phyloP scores from a whole-genome alignment of 2,329 filamentous ascomycete species.

The Sporothrix globosa region DNA sequence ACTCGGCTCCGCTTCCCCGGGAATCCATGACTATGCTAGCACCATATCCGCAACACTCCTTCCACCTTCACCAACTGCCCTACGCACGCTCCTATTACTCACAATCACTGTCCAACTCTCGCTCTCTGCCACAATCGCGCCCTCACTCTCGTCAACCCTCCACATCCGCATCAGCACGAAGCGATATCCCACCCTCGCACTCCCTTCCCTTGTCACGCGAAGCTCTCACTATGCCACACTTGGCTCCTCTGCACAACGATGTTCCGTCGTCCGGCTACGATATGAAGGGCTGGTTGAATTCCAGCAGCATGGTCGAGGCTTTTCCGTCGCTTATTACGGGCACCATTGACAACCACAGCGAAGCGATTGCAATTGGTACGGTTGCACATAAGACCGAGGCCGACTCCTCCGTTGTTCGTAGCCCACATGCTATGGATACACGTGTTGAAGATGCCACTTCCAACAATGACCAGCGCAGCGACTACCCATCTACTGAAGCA shows the following conservation, averaged over 20 bases:
- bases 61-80: conserved; percentile 14
- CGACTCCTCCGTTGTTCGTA: neutral
- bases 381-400: neutral
- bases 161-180: neutral
- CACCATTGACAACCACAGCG: neutral
- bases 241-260: conserved; percentile 28
- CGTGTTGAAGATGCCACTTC: conserved; percentile 34
- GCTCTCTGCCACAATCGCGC: neutral
- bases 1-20: neutral
- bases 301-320: conserved; percentile 22
- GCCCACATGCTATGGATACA: conserved; percentile 13
- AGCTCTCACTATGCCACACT: conserved; percentile 28
- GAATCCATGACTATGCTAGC: conserved; percentile 21
- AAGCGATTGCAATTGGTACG: neutral
- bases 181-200: neutral
- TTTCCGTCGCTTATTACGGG: neutral
- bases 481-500: neutral
- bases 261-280: conserved; percentile 33
- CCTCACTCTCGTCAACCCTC: conserved; percentile 8
- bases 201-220: conserved; percentile 27
- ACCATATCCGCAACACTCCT: conserved; percentile 7
- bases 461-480: conserved; percentile 26
- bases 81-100: conserved; percentile 21
- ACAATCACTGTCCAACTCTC: neutral
- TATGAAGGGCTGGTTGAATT: conserved; percentile 32